phyloP scores from a whole-genome alignment of 225 moss, liverwort and hornwort genomes.

The Lunularia cruciata region DNA sequence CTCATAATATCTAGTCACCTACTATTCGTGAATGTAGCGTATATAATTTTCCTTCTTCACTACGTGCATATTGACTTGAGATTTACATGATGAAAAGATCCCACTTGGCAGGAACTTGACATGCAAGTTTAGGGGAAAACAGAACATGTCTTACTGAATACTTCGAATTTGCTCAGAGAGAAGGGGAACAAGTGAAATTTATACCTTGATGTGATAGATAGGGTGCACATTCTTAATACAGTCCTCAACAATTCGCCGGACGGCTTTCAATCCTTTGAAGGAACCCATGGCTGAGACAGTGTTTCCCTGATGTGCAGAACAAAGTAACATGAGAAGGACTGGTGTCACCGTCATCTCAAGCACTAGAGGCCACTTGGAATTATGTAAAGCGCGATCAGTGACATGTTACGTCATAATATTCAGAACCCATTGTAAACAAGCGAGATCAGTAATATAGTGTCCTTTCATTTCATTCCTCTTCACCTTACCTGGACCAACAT shows the following conservation, averaged over 20 bases:
- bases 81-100: no score
- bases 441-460: neutral
- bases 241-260: slow-evolving; percentile 93
- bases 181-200: neutral
- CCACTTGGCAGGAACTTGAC: no score
- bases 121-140: no score
- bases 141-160: neutral
- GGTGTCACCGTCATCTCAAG: no score
- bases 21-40: neutral
- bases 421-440: neutral
- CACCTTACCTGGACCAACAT: slow-evolving; percentile 78
- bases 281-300: slow-evolving; percentile 96
- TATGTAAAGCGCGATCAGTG: no score
- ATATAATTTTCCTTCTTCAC: neutral
- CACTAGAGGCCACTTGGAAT: no score
- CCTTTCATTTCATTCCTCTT: neutral
- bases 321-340: neutral
- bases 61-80: no score
- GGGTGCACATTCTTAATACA: slow-evolving; percentile 95
- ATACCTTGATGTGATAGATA: slow-evolving; percentile 93
- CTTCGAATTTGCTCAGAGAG: no score
- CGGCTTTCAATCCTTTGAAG: slow-evolving; percentile 80
- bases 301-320: slow-evolving; percentile 50
- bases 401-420: no score
- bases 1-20: neutral